Evolutionary conservation across 306 rosid species (phyloP).

Genomic region (Lupinus albus): DNA sequence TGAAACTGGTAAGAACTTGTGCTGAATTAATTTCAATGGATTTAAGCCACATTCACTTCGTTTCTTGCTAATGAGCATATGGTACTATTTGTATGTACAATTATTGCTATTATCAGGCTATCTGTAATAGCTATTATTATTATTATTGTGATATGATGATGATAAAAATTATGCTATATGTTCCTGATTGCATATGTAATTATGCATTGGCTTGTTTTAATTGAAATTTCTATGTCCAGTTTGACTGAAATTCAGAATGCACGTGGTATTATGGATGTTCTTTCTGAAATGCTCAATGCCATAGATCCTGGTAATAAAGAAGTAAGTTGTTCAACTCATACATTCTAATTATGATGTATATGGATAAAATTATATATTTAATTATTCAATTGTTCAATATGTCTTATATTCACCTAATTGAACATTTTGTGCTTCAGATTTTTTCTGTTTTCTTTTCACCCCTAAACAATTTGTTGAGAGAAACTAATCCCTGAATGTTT

Average conservation of each 20-base stretch:
- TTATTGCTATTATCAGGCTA: neutral
- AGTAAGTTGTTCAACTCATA: constrained; percentile 50
- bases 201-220: constrained; percentile 34
- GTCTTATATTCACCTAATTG: neutral
- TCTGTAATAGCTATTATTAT: neutral
- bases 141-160: neutral
- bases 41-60: neutral
- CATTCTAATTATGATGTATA: constrained; percentile 28
- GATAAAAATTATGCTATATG: constrained; percentile 16
- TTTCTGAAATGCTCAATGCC: constrained; percentile 90
- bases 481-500: neutral
- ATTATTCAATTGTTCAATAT: constrained; percentile 25
- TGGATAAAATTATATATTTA: constrained; percentile 3
- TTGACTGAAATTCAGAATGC: constrained; percentile 96
- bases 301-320: constrained; percentile 83
- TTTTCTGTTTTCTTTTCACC: neutral
- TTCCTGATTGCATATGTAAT: constrained; percentile 8
- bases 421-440: neutral
- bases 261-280: constrained; percentile 94
- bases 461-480: neutral
- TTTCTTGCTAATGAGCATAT: neutral
- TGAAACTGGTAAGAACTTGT: constrained; percentile 12
- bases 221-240: constrained; percentile 53
- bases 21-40: constrained; percentile 5
- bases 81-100: constrained; percentile 4